Evolutionary conservation across 495 filamentous ascomycete genomes (phyloP).

Genomic region (Xylaria palmicola): DNA sequence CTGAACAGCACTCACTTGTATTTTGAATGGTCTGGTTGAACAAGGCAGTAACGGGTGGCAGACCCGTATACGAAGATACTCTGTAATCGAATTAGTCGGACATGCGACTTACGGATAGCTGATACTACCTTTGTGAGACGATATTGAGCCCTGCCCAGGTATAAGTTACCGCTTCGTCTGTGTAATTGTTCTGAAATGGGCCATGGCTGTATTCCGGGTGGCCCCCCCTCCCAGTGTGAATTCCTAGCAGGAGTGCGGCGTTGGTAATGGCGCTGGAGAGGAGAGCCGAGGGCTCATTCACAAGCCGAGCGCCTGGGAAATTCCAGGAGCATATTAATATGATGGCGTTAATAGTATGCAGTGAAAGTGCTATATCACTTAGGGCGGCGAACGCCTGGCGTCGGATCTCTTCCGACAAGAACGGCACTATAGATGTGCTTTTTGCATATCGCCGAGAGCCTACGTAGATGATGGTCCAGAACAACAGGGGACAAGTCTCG

Average conservation of each 20-base stretch:
- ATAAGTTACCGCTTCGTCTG: constrained; percentile 44
- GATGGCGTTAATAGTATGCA: constrained; percentile 43
- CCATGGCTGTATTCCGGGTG: constrained; percentile 41
- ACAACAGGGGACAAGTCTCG: constrained; percentile 37
- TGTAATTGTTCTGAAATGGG: constrained; percentile 32
- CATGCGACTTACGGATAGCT: constrained; percentile 3
- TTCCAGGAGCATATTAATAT: constrained; percentile 45
- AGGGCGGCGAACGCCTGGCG: constrained; percentile 38
- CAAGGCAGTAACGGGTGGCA: constrained; percentile 37
- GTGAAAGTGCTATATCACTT: constrained; percentile 32
- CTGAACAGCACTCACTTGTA: constrained; percentile 15
- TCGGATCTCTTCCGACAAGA: constrained; percentile 39
- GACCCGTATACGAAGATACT: constrained; percentile 38
- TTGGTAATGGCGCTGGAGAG: constrained; percentile 42
- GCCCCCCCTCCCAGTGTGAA: constrained; percentile 42
- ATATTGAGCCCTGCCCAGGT: constrained; percentile 49
- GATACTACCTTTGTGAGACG: constrained; percentile 36
- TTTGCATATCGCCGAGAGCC: constrained; percentile 41
- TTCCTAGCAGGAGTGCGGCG: constrained; percentile 38
- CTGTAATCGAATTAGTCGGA: background rate
- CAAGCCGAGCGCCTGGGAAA: constrained; percentile 40
- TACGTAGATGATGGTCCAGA: constrained; percentile 47
- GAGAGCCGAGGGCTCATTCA: constrained; percentile 42
- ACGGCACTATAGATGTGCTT: constrained; percentile 40
- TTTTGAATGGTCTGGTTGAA: constrained; percentile 45